Evolutionary conservation across 2,329 filamentous ascomycete genomes (phyloP), one percentile per base, ranked within the genome.

Genomic region (Trichoderma oligosporum): DNA sequence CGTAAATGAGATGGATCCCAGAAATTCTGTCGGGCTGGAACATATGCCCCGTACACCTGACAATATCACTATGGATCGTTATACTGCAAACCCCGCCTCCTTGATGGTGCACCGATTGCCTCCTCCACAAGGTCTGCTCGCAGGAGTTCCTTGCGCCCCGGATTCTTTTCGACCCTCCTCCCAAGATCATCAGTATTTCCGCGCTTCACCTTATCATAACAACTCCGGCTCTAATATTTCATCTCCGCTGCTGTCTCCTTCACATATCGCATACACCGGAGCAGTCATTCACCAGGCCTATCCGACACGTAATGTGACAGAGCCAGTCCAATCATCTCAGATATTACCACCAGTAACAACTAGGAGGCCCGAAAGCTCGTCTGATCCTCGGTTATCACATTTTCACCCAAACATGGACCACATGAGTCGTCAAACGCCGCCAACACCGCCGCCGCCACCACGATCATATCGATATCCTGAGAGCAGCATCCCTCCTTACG

Each of bases 1-100:
- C 29, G 44, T 63, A 45, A 61, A 64, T 36, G 44, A 47, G 14
- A 64, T 60, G 44, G 49, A 62, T 45, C 45, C 61, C 39, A 57
- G 59, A 35, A 60, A 57, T 25, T 51, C 60, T 38, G 58, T 47
- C 44, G 48, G 41, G 12, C 24, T 59, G 8, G 63, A 65, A 57
- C 57, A 62, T 55, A 67, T 69, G 64, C 61, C 66, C 44, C 63
- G 46, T 24, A 62, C 62, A 41, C 64, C 64, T 57, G 61, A 63
- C 44, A 42, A 63, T 46, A 63, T 63, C 64, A 55, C 46, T 33
- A 51, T 63, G 33, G 63, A 64, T 53, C 59, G 60, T 41, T 61
- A 63, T 16, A 39, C 46, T 52, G 53, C 56, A 57, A 54, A 45
- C 60, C 54, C 39, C 46, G 46, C 25, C 53, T 51, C 25, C 53